phyloP scores from a whole-genome alignment of 2,329 filamentous ascomycete genomes.

The Phialophora macrospora region DNA sequence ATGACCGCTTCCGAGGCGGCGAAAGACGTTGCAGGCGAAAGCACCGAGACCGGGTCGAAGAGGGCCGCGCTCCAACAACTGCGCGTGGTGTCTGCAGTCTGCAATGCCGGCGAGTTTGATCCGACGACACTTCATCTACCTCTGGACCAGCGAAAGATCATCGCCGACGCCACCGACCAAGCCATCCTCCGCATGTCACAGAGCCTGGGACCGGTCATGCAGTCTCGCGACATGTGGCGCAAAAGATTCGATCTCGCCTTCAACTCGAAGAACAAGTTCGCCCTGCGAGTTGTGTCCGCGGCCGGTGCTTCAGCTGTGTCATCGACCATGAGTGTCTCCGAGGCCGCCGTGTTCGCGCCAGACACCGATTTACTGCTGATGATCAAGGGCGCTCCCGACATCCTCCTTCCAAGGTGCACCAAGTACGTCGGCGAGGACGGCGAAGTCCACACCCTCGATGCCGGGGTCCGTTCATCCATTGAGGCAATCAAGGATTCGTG shows the following conservation, averaged over 20 bases:
- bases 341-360: constrained; percentile 42
- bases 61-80: constrained; percentile 61
- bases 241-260: constrained; percentile 72
- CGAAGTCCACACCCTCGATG: constrained; percentile 56
- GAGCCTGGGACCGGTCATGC: constrained; percentile 62
- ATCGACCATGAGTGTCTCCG: constrained; percentile 41
- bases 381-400: constrained; percentile 80
- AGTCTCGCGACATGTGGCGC: constrained; percentile 67
- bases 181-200: constrained; percentile 75
- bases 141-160: constrained; percentile 66
- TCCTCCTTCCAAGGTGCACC: constrained; percentile 68
- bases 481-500: constrained; percentile 69
- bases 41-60: constrained; percentile 36
- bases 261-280: constrained; percentile 84
- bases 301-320: constrained; percentile 28
- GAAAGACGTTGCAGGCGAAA: constrained; percentile 46
- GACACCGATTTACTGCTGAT: constrained; percentile 58
- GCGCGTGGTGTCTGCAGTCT: constrained; percentile 66
- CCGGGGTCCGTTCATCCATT: constrained; percentile 53
- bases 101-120: constrained; percentile 78
- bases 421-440: constrained; percentile 63
- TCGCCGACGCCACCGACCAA: constrained; percentile 77
- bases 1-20: constrained; percentile 60
- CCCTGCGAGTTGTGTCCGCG: constrained; percentile 66
- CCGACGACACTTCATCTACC: constrained; percentile 65